Conservation (phyloP, 345 rosid genomes). For the Aurinia saxatilis region DNA sequence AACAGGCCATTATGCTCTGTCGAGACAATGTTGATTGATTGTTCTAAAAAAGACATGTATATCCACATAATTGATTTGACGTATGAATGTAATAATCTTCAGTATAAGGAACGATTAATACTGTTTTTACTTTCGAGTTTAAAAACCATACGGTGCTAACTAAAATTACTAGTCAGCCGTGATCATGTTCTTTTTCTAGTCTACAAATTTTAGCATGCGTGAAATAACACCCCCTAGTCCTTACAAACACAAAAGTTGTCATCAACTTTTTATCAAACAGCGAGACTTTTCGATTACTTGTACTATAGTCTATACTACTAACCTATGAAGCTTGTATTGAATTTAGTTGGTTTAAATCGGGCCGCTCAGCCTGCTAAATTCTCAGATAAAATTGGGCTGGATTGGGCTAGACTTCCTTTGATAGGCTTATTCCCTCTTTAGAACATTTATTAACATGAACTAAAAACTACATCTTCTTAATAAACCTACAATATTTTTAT, state of each 20-base stretch:
- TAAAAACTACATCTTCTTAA: too few relatives aligned
- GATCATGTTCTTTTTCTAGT: not conserved
- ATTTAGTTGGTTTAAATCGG: too few relatives aligned
- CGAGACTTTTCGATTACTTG: not conserved
- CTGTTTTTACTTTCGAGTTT: not conserved
- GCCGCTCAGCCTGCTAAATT: not conserved
- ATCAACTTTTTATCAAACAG: not conserved
- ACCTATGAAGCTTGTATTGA: too few relatives aligned
- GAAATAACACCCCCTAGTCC: not conserved
- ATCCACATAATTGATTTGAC: not conserved
- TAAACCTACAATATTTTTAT: not conserved
- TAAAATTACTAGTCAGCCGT: not conserved
- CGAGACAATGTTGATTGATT: not conserved
- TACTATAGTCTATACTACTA: too few relatives aligned
- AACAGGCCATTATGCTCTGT: conserved; percentile 22
- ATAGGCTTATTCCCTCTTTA: not conserved
- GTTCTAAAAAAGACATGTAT: not conserved
- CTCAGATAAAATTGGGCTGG: not conserved
- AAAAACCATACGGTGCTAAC: not conserved
- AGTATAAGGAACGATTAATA: not conserved
- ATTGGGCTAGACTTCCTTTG: not conserved
- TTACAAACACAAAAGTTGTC: not conserved
- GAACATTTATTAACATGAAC: too few relatives aligned
- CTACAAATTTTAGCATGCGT: not conserved
- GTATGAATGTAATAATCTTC: not conserved